Conservation (phyloP, 2,329 filamentous ascomycete genomes). For the Aspergillus texensis region DNA sequence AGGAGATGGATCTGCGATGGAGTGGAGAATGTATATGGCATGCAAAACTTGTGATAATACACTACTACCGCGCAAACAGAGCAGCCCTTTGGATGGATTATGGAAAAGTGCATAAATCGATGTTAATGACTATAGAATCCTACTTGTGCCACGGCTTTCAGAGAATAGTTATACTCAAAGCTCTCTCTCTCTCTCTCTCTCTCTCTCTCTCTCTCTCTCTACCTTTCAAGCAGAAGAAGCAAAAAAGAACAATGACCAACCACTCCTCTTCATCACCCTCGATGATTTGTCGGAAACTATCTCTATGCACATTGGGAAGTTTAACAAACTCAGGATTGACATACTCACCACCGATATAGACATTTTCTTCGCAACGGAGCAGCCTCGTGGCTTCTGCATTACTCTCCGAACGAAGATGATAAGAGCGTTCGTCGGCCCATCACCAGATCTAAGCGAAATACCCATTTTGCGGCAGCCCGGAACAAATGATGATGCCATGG, state of each 20-base stretch:
- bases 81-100: not conserved
- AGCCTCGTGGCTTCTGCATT: slow-evolving; percentile 48
- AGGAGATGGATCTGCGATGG: slow-evolving; percentile 3
- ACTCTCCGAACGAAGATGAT: slow-evolving; percentile 23
- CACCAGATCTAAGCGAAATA: slow-evolving; percentile 62
- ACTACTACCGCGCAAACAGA: not conserved
- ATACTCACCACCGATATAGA: slow-evolving; percentile 47
- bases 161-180: too few relatives aligned
- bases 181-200: too few relatives aligned
- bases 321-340: slow-evolving; percentile 42
- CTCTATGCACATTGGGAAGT: slow-evolving; percentile 47
- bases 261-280: too few relatives aligned
- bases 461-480: too few relatives aligned
- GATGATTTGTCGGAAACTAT: slow-evolving; percentile 53
- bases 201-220: too few relatives aligned
- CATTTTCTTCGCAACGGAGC: slow-evolving; percentile 39
- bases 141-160: too few relatives aligned
- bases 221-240: too few relatives aligned
- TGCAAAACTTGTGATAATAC: not conserved
- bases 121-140: not conserved
- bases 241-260: too few relatives aligned
- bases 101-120: not conserved
- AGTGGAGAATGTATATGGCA: not conserved
- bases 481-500: too few relatives aligned
- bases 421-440: slow-evolving; percentile 40